Evolutionary conservation across 306 rosid genomes (phyloP).

Genomic region (Arachis stenosperma): DNA sequence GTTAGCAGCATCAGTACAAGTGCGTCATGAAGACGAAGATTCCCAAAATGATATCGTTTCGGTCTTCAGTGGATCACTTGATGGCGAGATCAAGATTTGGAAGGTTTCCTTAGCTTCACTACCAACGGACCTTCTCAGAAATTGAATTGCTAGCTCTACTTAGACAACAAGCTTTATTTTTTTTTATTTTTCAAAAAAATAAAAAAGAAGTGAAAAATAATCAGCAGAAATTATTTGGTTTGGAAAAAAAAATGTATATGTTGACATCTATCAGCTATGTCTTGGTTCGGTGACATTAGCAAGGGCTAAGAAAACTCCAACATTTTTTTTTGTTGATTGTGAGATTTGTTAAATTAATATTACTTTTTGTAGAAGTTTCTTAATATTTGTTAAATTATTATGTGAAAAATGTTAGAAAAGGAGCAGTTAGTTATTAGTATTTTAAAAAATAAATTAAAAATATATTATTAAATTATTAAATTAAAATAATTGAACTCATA

Average conservation of each 20-base stretch:
- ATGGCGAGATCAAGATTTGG: slow-evolving; percentile 88
- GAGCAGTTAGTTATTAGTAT: no score
- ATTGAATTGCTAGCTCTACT: background rate
- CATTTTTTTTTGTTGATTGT: background rate
- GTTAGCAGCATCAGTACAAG: slow-evolving; percentile 48
- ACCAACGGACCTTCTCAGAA: background rate
- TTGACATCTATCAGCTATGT: background rate
- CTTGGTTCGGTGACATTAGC: background rate
- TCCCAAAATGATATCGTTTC: slow-evolving; percentile 50
- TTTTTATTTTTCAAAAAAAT: background rate
- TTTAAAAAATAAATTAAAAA: no score
- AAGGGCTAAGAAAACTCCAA: background rate
- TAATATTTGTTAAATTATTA: background rate
- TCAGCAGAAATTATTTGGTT: background rate
- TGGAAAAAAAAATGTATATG: background rate
- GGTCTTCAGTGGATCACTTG: slow-evolving; percentile 76
- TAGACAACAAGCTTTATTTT: background rate
- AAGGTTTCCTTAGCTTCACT: slow-evolving; percentile 44
- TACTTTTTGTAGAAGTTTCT: background rate
- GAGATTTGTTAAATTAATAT: background rate
- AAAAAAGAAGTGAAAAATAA: background rate
- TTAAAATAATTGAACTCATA: no score
- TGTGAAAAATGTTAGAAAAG: no score
- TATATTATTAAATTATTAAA: no score
- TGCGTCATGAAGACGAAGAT: slow-evolving; percentile 26